Evolutionary conservation across 768 basidiomycete species (phyloP), one percentile per base, ranked within the genome.

Genomic region (Candolleomyces eurysporus): DNA sequence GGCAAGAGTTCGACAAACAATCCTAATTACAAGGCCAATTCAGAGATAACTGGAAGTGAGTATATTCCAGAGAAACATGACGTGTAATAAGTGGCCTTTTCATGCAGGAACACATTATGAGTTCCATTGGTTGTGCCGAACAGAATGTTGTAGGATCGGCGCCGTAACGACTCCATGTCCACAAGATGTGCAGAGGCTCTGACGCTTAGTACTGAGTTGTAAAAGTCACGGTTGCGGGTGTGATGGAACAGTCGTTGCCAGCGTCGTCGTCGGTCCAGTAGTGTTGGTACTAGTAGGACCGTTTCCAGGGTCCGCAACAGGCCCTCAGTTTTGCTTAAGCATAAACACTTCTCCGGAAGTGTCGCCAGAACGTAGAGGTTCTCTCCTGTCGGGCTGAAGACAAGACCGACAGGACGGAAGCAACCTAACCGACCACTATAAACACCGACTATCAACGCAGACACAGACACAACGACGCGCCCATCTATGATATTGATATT

Each of bases 401-500:
- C 46, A 0, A 61, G 32, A 2, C 60, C 60, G 36, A 61, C 60
- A 30, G 60, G 60, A 13, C 60, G 42, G 46, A 61, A 61, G 48
- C 60, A 61, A 21, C 42, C 46, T 40, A 51, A 9, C 46, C 11
- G 50, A 42, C 11, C n/a, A n/a, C 42, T 11, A 43, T 43, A n/a
- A 6, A 17, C 45, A 46, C 17, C 19, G 19, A 46, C 16, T 26
- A 26, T 26, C 26, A 26, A 26, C 26, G 26, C 26, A 26, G 26
- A 26, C 26, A 26, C 26, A 26, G 26, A 26, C 26, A 26, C 26
- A 26, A 26, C 26, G 26, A 26, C 26, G 26, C 26, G 26, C 26
- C 26, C 26, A 26, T 73, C 72, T 31, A 73, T 66, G 22, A 69
- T 72, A 66, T 82, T 79, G 46, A 82, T 70, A 57, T 82, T 79